phyloP scores from a whole-genome alignment of 139 green algal species.

The Chlorella vulgaris region DNA sequence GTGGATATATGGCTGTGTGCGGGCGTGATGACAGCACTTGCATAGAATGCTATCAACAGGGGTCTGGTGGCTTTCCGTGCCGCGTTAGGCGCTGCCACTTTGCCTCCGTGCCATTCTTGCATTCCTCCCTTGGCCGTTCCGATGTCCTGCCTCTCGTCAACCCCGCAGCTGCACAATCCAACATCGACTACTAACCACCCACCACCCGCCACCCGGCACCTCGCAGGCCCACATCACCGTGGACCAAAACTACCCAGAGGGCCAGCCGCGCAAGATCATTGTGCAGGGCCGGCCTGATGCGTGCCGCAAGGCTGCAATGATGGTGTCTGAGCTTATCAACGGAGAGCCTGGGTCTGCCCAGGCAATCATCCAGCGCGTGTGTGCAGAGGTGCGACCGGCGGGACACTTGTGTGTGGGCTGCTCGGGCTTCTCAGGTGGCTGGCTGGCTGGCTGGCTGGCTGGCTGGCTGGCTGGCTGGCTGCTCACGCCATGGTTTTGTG shows the following conservation, averaged over 20 bases:
- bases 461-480: background rate
- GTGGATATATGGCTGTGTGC: too few species aligned
- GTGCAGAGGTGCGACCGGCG: conserved; percentile 4
- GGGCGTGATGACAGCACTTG: too few species aligned
- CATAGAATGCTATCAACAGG: too few species aligned
- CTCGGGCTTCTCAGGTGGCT: background rate
- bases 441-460: background rate
- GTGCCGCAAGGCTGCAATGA: conserved; percentile 68
- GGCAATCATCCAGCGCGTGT: conserved; percentile 85
- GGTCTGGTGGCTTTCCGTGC: too few species aligned
- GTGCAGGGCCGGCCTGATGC: conserved; percentile 71
- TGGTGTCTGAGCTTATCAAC: conserved; percentile 87
- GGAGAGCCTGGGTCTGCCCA: conserved; percentile 79
- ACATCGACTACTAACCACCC: conserved; percentile 29
- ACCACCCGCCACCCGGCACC: too few species aligned
- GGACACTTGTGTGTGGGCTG: background rate
- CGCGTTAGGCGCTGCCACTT: too few species aligned
- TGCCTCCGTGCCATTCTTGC: background rate
- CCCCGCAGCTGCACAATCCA: too few species aligned
- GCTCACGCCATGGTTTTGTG: too few species aligned
- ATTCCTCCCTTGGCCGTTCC: background rate
- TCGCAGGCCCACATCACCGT: conserved; percentile 49
- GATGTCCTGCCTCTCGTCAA: background rate
- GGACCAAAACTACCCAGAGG: conserved; percentile 64
- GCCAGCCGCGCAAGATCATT: conserved; percentile 67